phyloP scores from a whole-genome alignment of 2,329 filamentous ascomycete genomes.

The Lomentospora prolificans region DNA sequence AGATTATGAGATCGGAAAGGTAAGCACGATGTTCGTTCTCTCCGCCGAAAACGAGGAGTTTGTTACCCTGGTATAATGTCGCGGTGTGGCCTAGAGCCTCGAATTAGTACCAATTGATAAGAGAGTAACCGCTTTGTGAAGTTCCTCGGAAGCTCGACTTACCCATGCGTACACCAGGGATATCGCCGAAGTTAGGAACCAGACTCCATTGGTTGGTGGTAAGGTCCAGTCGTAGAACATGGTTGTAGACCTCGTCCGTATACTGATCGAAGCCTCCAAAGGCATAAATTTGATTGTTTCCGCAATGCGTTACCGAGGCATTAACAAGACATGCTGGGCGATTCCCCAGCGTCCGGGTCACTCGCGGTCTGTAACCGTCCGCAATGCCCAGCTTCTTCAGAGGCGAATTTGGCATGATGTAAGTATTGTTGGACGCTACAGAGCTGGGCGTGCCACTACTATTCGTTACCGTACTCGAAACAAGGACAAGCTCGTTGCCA shows the following conservation, averaged over 20 bases:
- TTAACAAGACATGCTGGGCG: conserved; percentile 93
- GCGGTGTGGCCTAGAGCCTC: conserved; percentile 89
- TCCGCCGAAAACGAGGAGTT: conserved; percentile 92
- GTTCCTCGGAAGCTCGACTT: conserved; percentile 19
- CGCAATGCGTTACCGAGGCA: conserved; percentile 97
- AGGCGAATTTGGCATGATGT: conserved; percentile 84
- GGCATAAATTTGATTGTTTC: conserved; percentile 93
- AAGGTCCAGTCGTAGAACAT: conserved; percentile 83
- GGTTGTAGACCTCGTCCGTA: conserved; percentile 98
- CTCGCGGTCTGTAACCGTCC: conserved; percentile 76
- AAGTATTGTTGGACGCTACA: conserved; percentile 62
- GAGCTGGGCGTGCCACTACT: conserved; percentile 31
- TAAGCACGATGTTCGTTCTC: conserved; percentile 97
- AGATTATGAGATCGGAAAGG: conserved; percentile 89
- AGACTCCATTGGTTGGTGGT: conserved; percentile 85
- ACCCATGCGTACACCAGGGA: conserved; percentile 96
- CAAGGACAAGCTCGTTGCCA: conserved; percentile 15
- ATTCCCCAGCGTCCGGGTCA: conserved; percentile 68
- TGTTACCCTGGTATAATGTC: conserved; percentile 85
- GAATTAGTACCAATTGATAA: too few relatives aligned
- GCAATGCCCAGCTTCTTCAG: conserved; percentile 52
- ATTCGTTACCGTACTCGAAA: conserved; percentile 14
- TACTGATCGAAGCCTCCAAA: conserved; percentile 99
- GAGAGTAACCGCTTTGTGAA: too few relatives aligned
- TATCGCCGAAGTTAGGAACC: conserved; percentile 97